These are phyloP conservation scores for Exophiala phaeomuriformis DNA, from an alignment of 2,329 filamentous ascomycete species.

Conservation along the genomic window DNA sequence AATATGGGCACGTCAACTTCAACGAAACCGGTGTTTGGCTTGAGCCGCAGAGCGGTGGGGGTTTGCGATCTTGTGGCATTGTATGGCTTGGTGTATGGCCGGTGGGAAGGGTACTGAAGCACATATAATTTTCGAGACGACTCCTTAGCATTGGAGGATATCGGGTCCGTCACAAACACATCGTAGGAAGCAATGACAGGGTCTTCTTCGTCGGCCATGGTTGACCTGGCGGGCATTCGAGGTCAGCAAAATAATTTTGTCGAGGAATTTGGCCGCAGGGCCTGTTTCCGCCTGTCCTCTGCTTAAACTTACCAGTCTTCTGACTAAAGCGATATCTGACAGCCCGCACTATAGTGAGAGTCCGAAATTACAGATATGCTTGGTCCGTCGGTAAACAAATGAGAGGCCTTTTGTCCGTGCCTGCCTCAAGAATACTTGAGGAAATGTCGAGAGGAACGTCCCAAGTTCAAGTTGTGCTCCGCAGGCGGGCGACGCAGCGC, in stretches of 20 bases:
- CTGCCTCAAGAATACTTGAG: too few species aligned
- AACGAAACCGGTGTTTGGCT: slow-evolving; percentile 71
- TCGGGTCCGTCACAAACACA: slow-evolving; percentile 66
- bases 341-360: too few species aligned
- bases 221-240: neutral
- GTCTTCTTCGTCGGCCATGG: slow-evolving; percentile 41
- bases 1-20: slow-evolving; percentile 87
- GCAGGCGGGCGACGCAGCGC: too few species aligned
- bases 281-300: neutral
- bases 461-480: too few species aligned
- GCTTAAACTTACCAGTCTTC: too few species aligned
- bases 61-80: slow-evolving; percentile 48
- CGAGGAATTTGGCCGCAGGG: neutral
- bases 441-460: too few species aligned
- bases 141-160: neutral
- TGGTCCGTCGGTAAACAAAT: too few species aligned
- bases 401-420: too few species aligned
- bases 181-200: slow-evolving; percentile 70
- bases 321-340: too few species aligned
- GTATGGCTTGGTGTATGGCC: slow-evolving; percentile 57
- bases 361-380: too few species aligned
- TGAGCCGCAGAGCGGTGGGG: slow-evolving; percentile 71
- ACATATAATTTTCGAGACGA: slow-evolving; percentile 56
- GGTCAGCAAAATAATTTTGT: neutral
- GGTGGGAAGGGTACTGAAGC: slow-evolving; percentile 77